Conservation (phyloP, 1,284 basidiomycete species). For the Ustilago cynodontis region DNA sequence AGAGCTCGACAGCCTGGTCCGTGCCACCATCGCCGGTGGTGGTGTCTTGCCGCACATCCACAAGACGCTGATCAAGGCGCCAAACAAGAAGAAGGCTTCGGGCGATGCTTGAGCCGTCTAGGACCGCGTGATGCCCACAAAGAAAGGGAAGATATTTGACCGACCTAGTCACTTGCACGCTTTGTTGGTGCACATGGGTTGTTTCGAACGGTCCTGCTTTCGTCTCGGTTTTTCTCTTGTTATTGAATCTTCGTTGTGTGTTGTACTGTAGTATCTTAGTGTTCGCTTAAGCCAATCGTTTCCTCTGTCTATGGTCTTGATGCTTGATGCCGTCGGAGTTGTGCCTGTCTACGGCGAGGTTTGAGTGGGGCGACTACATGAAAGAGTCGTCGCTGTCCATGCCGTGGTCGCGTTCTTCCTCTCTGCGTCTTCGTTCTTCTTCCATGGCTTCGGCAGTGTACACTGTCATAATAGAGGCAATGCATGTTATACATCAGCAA, state of each 20-base stretch:
- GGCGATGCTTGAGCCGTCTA: conserved; percentile 6
- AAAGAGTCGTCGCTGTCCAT: conserved; percentile 64
- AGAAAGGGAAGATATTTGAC: neutral
- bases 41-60: conserved; percentile 97
- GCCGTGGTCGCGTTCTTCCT: conserved; percentile 51
- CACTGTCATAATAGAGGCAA: conserved; percentile 30
- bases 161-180: neutral
- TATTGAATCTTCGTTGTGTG: conserved; percentile 34
- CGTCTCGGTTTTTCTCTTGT: conserved; percentile 22
- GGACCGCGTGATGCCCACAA: neutral
- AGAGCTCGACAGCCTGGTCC: conserved; percentile 77
- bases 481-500: neutral
- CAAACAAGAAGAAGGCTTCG: conserved; percentile 55
- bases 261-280: conserved; percentile 48
- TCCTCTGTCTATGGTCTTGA: neutral
- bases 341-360: too few species aligned
- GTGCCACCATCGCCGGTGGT: conserved; percentile 78
- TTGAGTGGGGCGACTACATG: conserved; percentile 39
- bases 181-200: neutral
- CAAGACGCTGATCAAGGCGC: conserved; percentile 74
- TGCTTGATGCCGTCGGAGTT: too few species aligned
- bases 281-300: conserved; percentile 19
- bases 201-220: conserved; percentile 15
- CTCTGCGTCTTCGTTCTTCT: conserved; percentile 48
- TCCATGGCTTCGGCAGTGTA: conserved; percentile 64